Conservation (phyloP, 345 rosid genomes). For the Lepidium didymum region DNA sequence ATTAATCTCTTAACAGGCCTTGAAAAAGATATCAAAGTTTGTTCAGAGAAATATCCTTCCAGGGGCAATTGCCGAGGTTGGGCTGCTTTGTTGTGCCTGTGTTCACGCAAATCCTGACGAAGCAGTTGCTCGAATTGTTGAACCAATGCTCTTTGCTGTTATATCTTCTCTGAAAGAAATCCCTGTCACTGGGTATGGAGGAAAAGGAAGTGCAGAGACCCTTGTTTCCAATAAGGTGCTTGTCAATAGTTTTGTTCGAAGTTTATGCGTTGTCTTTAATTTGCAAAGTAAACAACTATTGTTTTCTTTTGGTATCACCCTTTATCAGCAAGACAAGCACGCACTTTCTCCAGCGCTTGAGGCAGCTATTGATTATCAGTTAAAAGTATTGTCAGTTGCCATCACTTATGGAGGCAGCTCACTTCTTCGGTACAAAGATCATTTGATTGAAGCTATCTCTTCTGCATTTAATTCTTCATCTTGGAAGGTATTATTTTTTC, state of each 20-base stretch:
- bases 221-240: conserved; percentile 61
- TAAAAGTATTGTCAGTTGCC: conserved; percentile 81
- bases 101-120: conserved; percentile 93
- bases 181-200: conserved; percentile 88
- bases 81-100: conserved; percentile 96
- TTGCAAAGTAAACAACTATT: conserved; percentile 1
- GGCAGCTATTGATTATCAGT: conserved; percentile 85
- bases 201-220: conserved; percentile 47
- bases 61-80: conserved; percentile 98
- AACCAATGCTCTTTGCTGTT: conserved; percentile 71
- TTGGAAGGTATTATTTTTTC: conserved; percentile 71
- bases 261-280: conserved; percentile 7
- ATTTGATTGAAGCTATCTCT: conserved; percentile 60
- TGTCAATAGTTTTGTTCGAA: conserved; percentile 15
- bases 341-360: conserved; percentile 94
- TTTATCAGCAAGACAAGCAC: conserved; percentile 48
- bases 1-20: conserved; percentile 51
- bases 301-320: conserved; percentile 1
- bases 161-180: conserved; percentile 84
- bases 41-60: conserved; percentile 91
- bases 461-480: conserved; percentile 90
- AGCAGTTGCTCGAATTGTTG: conserved; percentile 78
- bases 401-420: conserved; percentile 85
- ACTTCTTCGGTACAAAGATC: conserved; percentile 70
- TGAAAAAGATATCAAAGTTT: conserved; percentile 92